phyloP scores from a whole-genome alignment of 345 rosid genomes.

The Jatropha curcas region DNA sequence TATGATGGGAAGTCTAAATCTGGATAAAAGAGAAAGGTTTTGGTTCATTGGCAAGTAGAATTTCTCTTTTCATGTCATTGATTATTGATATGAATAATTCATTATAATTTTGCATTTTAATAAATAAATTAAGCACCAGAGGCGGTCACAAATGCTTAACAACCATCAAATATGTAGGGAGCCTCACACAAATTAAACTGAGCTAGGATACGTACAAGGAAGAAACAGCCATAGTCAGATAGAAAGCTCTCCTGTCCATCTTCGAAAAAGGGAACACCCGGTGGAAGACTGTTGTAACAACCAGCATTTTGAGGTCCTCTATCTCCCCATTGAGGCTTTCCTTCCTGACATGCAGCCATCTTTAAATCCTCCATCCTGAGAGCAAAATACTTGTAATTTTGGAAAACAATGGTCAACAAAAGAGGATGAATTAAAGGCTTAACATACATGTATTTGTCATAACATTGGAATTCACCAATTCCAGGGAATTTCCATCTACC shows the following conservation, averaged over 20 bases:
- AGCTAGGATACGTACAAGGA: constrained; percentile 50
- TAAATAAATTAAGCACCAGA: background rate
- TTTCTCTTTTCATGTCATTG: background rate
- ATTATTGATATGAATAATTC: background rate
- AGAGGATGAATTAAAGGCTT: background rate
- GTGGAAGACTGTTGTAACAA: constrained; percentile 61
- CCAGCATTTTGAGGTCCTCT: constrained; percentile 60
- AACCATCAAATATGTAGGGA: background rate
- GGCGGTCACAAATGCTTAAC: background rate
- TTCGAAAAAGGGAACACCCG: constrained; percentile 59
- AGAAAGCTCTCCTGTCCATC: constrained; percentile 66
- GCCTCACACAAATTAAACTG: constrained; percentile 12
- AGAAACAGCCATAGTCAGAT: constrained; percentile 67
- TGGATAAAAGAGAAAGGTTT: background rate
- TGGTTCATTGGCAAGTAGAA: background rate
- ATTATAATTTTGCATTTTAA: background rate
- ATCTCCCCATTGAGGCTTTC: constrained; percentile 64
- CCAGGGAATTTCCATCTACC: constrained; percentile 75
- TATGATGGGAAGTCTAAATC: background rate
- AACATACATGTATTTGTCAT: constrained; percentile 72
- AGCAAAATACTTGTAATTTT: constrained; percentile 23
- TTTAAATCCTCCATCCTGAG: constrained; percentile 68
- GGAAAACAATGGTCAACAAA: constrained; percentile 5
- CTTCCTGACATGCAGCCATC: constrained; percentile 61
- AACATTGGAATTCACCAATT: constrained; percentile 73